These are phyloP conservation scores for Brasenia schreberi DNA, from an alignment of 164 flowering plant species.

Conservation along the genomic window DNA sequence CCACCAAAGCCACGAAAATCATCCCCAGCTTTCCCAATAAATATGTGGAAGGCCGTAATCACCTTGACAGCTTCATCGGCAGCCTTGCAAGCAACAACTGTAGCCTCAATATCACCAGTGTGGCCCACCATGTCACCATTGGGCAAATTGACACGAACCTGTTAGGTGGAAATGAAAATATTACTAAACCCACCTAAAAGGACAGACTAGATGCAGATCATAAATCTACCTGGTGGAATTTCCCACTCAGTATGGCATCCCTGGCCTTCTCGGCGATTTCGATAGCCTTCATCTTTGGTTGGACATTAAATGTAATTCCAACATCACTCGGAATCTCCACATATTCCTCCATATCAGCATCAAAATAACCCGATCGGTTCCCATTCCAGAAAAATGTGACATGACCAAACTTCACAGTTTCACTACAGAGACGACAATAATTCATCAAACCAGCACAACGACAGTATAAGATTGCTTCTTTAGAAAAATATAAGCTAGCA, in stretches of 20 bases:
- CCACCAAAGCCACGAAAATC: no score
- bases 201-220: not conserved
- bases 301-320: slow-evolving; percentile 85
- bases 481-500: no score
- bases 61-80: slow-evolving; percentile 99
- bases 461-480: no score
- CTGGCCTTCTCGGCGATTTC: slow-evolving; percentile 91
- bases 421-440: slow-evolving; percentile 27
- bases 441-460: no score
- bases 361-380: slow-evolving; percentile 87
- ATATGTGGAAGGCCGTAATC: not conserved
- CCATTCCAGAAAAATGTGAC: slow-evolving; percentile 99
- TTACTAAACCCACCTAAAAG: not conserved
- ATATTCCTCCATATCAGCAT: slow-evolving; percentile 72
- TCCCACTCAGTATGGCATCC: slow-evolving; percentile 83
- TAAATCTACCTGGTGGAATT: slow-evolving; percentile 63
- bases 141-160: slow-evolving; percentile 57
- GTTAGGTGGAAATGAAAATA: not conserved
- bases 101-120: slow-evolving; percentile 89
- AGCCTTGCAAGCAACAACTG: slow-evolving; percentile 84
- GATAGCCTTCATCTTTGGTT: slow-evolving; percentile 93
- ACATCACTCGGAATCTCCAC: slow-evolving; percentile 95
- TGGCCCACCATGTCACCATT: slow-evolving; percentile 60
- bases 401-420: slow-evolving; percentile 97
- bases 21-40: no score